Evolutionary conservation across 2,329 filamentous ascomycete genomes (phyloP).

Genomic region (Colletotrichum siamense): DNA sequence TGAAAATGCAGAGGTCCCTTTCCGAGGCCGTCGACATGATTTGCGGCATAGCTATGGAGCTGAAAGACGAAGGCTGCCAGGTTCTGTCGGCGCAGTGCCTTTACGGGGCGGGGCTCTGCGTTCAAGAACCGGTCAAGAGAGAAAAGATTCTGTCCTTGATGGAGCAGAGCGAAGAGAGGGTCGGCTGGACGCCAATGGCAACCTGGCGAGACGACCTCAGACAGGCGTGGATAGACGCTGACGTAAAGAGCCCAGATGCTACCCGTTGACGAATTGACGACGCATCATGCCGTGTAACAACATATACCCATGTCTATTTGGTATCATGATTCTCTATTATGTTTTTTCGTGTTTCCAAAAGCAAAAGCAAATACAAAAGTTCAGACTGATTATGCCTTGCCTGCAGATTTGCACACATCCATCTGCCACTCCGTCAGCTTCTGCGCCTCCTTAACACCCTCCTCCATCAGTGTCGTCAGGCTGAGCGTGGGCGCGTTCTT

Average conservation of each 20-base stretch:
- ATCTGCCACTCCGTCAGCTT: conserved; percentile 52
- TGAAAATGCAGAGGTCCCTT: conserved; percentile 33
- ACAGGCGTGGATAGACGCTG: conserved; percentile 32
- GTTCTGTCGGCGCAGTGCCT: conserved; percentile 49
- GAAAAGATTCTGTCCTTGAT: conserved; percentile 41
- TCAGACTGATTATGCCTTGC: conserved; percentile 37
- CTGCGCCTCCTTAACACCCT: conserved; percentile 46
- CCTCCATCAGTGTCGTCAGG: conserved; percentile 48
- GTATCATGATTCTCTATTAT: background rate
- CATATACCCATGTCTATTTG: background rate
- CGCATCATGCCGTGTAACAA: background rate
- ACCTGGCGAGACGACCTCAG: conserved; percentile 36
- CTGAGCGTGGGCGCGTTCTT: conserved; percentile 38
- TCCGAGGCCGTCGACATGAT: conserved; percentile 35
- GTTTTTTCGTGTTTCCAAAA: background rate
- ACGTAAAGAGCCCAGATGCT: conserved; percentile 15
- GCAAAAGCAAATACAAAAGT: background rate
- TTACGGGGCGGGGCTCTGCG: conserved; percentile 47
- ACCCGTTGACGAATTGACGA: background rate
- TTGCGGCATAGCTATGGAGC: conserved; percentile 53
- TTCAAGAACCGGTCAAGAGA: conserved; percentile 39
- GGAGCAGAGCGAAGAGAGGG: conserved; percentile 36
- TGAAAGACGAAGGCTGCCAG: conserved; percentile 44
- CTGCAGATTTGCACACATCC: conserved; percentile 50
- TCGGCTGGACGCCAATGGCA: conserved; percentile 42